Percentiles rank a stretch among this genome's conserved stretches.
Evolutionary conservation across 129 eudicot genomes (phyloP).

Genomic region (Centaurea solstitialis): DNA sequence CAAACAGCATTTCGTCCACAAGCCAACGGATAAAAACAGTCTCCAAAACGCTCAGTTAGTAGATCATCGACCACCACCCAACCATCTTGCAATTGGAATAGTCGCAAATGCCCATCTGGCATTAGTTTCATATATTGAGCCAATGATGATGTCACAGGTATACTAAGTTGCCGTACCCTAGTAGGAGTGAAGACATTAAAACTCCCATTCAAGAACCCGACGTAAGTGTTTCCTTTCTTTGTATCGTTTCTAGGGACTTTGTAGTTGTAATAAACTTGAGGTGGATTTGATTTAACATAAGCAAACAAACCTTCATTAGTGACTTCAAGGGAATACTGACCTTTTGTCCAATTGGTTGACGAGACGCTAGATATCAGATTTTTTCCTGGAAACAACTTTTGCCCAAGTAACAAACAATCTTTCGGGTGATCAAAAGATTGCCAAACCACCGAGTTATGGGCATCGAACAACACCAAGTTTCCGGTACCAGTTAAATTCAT

Average conservation of each 20-base stretch:
- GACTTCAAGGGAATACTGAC: neutral
- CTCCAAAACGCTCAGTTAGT: neutral
- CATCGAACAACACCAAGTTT: constrained; percentile 21
- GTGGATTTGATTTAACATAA: constrained; percentile 12
- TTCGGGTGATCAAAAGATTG: constrained; percentile 38
- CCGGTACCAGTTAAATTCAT: constrained; percentile 11
- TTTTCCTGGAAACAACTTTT: constrained; percentile 6
- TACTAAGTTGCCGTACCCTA: too few species aligned
- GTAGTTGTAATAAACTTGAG: too few species aligned
- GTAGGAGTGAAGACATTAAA: too few species aligned
- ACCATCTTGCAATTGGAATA: constrained; percentile 34
- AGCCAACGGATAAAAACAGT: constrained; percentile 20
- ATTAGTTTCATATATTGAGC: constrained; percentile 32
- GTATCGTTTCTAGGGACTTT: too few species aligned
- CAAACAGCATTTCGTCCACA: constrained; percentile 43
- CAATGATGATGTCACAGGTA: too few species aligned
- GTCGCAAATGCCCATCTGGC: constrained; percentile 37
- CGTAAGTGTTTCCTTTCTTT: too few species aligned
- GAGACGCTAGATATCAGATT: constrained; percentile 12
- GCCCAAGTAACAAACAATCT: constrained; percentile 31
- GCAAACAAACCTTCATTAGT: neutral
- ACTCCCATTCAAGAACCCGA: too few species aligned
- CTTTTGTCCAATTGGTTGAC: neutral
- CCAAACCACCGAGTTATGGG: constrained; percentile 13
- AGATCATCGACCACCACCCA: neutral